These are phyloP conservation scores for Trametes versicolor DNA, from an alignment of 1,284 basidiomycete species.

Conservation along the genomic window DNA sequence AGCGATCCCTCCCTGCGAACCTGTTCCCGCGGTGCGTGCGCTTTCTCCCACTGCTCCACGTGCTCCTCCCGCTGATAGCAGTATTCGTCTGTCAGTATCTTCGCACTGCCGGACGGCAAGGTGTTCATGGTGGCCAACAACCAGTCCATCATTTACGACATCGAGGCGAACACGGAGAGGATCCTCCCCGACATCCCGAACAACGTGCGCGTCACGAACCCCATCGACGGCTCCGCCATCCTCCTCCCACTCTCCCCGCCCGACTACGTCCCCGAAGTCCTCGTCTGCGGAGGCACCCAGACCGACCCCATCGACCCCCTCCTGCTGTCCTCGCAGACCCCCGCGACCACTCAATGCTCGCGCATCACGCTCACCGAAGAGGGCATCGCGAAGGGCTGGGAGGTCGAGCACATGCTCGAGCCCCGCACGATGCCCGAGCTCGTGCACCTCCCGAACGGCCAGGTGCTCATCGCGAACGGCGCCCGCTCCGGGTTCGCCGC, in stretches of 20 bases:
- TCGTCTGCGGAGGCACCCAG: constrained; percentile 58
- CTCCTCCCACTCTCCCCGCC: constrained; percentile 59
- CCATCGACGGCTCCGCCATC: constrained; percentile 56
- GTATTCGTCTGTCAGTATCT: constrained; percentile 24
- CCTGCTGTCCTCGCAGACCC: constrained; percentile 50
- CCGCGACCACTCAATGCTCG: constrained; percentile 55
- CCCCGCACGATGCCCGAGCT: constrained; percentile 85
- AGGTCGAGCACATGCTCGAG: constrained; percentile 79
- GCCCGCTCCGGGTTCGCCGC: constrained; percentile 63
- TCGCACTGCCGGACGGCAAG: constrained; percentile 51
- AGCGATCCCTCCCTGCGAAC: constrained; percentile 66
- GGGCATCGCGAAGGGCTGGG: constrained; percentile 41
- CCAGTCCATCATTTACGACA: constrained; percentile 46
- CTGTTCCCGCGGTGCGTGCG: constrained; percentile 59
- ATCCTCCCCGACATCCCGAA: constrained; percentile 58
- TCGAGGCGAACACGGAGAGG: constrained; percentile 49
- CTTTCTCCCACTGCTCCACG: constrained; percentile 9
- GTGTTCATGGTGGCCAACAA: constrained; percentile 56
- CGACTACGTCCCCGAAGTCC: constrained; percentile 57
- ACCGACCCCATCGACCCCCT: constrained; percentile 43
- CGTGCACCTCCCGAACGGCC: constrained; percentile 76
- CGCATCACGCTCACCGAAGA: constrained; percentile 39
- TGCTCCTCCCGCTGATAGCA: neutral
- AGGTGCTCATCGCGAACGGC: constrained; percentile 79
- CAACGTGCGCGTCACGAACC: constrained; percentile 54